Evolutionary conservation across 2,329 filamentous ascomycete genomes (phyloP), one percentile per base, ranked within the genome.

Genomic region (Hymenoscyphus infarciens): DNA sequence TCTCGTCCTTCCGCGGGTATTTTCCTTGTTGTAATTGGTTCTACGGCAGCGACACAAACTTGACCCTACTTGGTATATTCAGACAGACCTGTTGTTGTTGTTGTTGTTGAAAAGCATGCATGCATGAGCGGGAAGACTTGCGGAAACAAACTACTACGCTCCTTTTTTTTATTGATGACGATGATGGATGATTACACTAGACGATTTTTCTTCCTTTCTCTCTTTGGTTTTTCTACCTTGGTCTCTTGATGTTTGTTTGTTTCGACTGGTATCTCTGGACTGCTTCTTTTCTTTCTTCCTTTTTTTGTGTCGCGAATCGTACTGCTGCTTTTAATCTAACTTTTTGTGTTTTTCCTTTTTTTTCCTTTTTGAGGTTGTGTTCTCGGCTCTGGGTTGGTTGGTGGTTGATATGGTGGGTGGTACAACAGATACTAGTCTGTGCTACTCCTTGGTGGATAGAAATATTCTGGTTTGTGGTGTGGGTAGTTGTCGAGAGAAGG

Each of bases 121-220:
- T 35, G 33, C 10, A 35, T 49, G 42, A 49, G 35, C 27, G 59
- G 19, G 25, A 22, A 42, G 49, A 15, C n/a, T 25, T 53, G 62
- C 52, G 55, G 60, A 35, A 27, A 27, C 10, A 53, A 39, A 49
- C 19, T 15, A 27, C 39, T 61, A 69, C 68, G 68, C 66, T 70
- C 68, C 63, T 70, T 70, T 39, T 62, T 67, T 49, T 49, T 49
- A 49, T 49, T 22, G 42, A 69, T 54, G 68, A 70, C 62, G 8
- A 35, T 67, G 63, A 71, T 64, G 68, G 63, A 68, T 67, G 67
- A 68, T 66, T 64, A 69, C 67, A 67, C 55, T 67, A 69, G 64
- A 71, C 68, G 68, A 71, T 61, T 71, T 67, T 67, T 64, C 62
- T 71, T 70, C 49, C 56, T 56, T 64, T 25, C 45, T 16, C 22